Base-by-base conservation (phyloP, 2,329 filamentous ascomycete species). In the Calonectria honghensis region DNA sequence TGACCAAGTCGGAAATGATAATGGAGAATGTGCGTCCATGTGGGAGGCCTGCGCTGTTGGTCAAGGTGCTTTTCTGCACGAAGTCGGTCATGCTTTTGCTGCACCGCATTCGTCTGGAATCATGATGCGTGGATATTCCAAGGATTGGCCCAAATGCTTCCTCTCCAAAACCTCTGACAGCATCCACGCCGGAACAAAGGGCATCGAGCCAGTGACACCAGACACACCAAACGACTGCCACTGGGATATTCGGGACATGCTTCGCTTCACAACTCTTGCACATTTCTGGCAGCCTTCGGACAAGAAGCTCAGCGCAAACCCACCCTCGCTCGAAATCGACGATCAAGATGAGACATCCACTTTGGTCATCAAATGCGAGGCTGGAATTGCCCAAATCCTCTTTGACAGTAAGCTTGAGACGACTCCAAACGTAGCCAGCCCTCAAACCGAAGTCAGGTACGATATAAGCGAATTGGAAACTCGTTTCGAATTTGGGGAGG, bases 11-110 rank as follows among this genome's bases (percentile, higher is more conserved):
- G 85, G 83, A 0, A 85, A 87, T 71, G 85, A 88, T 68, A 86
- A 87, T 61, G 82, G 82, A 31, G 84, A 88, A 72, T 88, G 87
- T 71, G 77, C 74, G 1, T 85, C 84, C 24, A 85, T 88, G 81
- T 87, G 86, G 83, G 85, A 86, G 72, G 86, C 87, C 9, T 89
- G 87, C 73, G 84, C 85, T 7, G 81, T 88, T 79, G 87, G 93
- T 11, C 94, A 95, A 79, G 93, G 93, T 3, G 93, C 93, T 24
- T 93, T 95, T 83, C 84, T 95, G 35, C 93, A 94, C 79, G 93
- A 95, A 82, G 91, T 93, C 2, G 93, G 93, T 2, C 93, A 94
- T 83, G 86, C 94, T 18, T 92, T 95, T 75, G 93, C 93, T 35
- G 93, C 92, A 78, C 91, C 91, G 9, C 92, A 94, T 79, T 92